Base-by-base conservation (phyloP, 139 green algal genomes). In the Ettlia oleoabundans region DNA sequence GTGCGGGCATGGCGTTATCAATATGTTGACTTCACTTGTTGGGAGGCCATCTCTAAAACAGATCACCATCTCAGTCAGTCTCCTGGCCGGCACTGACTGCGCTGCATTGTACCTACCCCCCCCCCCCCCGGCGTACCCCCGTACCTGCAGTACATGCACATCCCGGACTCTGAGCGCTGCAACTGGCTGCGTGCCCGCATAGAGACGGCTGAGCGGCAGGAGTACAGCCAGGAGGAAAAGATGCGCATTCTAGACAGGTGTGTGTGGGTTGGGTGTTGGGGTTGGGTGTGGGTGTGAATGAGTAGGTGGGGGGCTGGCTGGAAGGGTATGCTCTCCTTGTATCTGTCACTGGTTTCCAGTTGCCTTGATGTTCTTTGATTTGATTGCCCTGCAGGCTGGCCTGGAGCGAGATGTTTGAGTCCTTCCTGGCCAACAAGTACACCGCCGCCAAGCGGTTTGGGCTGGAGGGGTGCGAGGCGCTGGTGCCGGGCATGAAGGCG, bases 351-450 rank as follows among this genome's bases (percentile, higher is more conserved):
- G n/a, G n/a, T n/a, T n/a, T n/a, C n/a, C n/a, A n/a, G n/a, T n/a
- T n/a, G n/a, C n/a, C n/a, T n/a, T n/a, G n/a, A n/a, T n/a, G n/a
- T 4, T 40, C 4, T 43, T 24, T 41, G 26, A 26, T 26, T 15
- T 58, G 4, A 28, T 18, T n/a, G 26, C 41, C 68, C 43, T n/a
- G 26, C 74, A 71, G 83, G 35, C 91, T 99, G 24, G 93, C 93
- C 4, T 99, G 97, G 96, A 93, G 85, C 62, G 94, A 98, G 67
- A 93, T 96, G 86, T 99, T 99, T 78, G 97, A 99, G 92, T 96
- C 86, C 33, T 99, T 98, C 89, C 86, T 99, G 70, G 93, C 94
- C 41, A 97, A 97, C 85, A 99, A 99, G 92, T 95, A 91, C 77
- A 88, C 92, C n/a, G 93, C 94, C 0, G 93, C 93, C 62, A 98